Conservation (phyloP, 352 stramenopile genomes). For the Blastocystis sp. region DNA sequence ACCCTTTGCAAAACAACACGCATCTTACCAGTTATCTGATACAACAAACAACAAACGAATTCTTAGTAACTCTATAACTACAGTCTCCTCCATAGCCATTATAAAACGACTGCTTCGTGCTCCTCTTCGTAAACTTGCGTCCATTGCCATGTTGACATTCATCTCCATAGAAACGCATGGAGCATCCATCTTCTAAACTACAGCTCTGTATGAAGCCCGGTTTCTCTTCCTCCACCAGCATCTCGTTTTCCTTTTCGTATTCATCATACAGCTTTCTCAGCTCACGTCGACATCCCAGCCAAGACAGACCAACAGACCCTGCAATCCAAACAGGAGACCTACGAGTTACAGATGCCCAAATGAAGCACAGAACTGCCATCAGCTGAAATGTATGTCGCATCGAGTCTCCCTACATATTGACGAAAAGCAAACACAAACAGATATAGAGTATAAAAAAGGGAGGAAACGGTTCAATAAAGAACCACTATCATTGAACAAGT, state of each 20-base stretch:
- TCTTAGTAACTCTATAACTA: slow-evolving; percentile 30
- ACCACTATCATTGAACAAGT: background rate
- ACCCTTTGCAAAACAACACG: slow-evolving; percentile 53
- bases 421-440: background rate
- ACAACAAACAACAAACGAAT: slow-evolving; percentile 13
- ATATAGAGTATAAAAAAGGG: slow-evolving; percentile 13
- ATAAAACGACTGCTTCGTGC: background rate
- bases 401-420: slow-evolving; percentile 16
- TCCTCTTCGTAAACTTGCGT: slow-evolving; percentile 7
- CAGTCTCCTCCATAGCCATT: slow-evolving; percentile 43
- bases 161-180: slow-evolving; percentile 42
- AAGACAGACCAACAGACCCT: background rate
- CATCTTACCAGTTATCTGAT: background rate
- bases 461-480: slow-evolving; percentile 22
- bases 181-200: background rate
- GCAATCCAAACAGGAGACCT: slow-evolving; percentile 2
- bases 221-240: background rate
- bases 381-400: slow-evolving; percentile 45
- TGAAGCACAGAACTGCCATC: background rate
- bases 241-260: background rate
- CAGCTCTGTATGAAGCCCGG: background rate
- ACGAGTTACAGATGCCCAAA: background rate
- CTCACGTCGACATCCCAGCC: background rate
- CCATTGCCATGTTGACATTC: slow-evolving; percentile 1
- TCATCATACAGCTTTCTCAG: background rate